phyloP scores from a whole-genome alignment of 2,329 filamentous ascomycete genomes.

The Colletotrichum tabaci region DNA sequence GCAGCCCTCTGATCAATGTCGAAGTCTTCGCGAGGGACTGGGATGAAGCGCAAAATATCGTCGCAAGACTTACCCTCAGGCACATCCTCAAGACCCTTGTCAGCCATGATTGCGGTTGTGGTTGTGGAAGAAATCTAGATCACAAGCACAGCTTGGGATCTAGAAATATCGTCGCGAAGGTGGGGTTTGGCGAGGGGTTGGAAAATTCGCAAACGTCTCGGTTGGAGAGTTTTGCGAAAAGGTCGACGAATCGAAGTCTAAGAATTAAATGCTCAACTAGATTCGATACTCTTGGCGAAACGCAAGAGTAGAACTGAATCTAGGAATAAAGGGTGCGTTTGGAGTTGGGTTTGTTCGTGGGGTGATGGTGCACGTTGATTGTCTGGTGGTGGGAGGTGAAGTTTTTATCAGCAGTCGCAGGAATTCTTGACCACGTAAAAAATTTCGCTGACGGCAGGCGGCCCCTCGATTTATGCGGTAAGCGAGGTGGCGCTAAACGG shows the following conservation, averaged over 20 bases:
- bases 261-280: constrained; percentile 56
- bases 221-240: constrained; percentile 39
- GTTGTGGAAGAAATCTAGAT: constrained; percentile 72
- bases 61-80: constrained; percentile 74
- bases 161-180: constrained; percentile 58
- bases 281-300: constrained; percentile 62
- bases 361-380: constrained; percentile 50
- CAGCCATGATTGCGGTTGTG: constrained; percentile 94
- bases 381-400: constrained; percentile 46
- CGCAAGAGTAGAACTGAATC: constrained; percentile 59
- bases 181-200: constrained; percentile 51
- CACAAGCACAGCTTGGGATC: constrained; percentile 87
- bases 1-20: neutral
- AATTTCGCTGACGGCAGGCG: constrained; percentile 50
- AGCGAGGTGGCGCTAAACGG: constrained; percentile 40
- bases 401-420: constrained; percentile 42
- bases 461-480: constrained; percentile 43
- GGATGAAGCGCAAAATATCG: neutral
- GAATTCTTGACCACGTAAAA: constrained; percentile 49
- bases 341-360: constrained; percentile 38
- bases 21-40: neutral
- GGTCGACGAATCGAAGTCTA: constrained; percentile 48
- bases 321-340: constrained; percentile 54
- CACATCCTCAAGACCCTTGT: constrained; percentile 98
- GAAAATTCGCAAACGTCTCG: constrained; percentile 54